These are phyloP conservation scores for Cystobasidium slooffiae DNA, from an alignment of 1,284 basidiomycete species.

Conservation along the genomic window DNA sequence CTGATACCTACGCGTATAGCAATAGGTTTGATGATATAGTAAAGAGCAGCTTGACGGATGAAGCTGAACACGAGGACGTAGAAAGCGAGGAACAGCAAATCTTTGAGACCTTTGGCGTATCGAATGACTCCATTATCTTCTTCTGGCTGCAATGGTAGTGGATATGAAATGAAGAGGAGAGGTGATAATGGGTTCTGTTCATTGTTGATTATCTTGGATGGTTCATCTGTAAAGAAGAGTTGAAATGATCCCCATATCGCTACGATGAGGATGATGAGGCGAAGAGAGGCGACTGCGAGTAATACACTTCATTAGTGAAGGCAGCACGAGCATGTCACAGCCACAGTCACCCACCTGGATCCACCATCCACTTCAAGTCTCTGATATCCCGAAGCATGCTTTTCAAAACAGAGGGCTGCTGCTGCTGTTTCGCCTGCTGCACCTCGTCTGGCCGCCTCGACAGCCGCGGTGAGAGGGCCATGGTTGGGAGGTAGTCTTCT, in stretches of 20 bases:
- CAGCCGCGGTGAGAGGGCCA: too few species aligned
- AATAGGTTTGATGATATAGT: constrained; percentile 70
- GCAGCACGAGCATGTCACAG: neutral
- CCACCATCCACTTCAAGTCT: constrained; percentile 17
- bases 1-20: constrained; percentile 73
- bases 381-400: constrained; percentile 1
- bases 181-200: neutral
- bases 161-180: constrained; percentile 16
- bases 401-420: too few species aligned
- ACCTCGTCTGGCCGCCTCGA: too few species aligned
- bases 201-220: too few species aligned
- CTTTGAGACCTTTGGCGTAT: constrained; percentile 74
- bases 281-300: neutral
- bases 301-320: neutral
- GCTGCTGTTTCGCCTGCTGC: too few species aligned
- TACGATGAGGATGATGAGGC: constrained; percentile 8
- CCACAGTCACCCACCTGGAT: constrained; percentile 7
- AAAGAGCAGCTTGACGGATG: constrained; percentile 75
- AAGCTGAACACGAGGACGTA: constrained; percentile 92
- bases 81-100: constrained; percentile 81
- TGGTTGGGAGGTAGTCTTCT: too few species aligned
- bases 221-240: neutral
- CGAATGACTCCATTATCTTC: constrained; percentile 14
- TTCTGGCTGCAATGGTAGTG: neutral
- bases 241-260: neutral